Evolutionary conservation across 371 early-diverging fungal species (phyloP), one percentile per base, ranked within the genome.

Genomic region (Circinella umbellata): DNA sequence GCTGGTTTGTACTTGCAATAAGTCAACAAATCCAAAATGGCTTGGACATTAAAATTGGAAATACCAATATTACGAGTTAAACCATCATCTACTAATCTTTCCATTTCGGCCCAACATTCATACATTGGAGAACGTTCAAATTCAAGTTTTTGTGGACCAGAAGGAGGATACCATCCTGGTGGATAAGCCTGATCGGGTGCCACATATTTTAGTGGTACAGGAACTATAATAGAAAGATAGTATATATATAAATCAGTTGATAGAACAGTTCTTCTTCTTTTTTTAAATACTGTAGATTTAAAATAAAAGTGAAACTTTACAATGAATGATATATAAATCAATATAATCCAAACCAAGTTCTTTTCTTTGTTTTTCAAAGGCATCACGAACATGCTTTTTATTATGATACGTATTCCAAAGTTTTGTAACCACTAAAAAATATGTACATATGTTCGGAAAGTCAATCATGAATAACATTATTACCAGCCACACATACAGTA

Each of bases 261-360:
- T 15, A n/a, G n/a, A n/a, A 6, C 42, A 42, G 3, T 27, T 27
- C 27, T 27, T 27, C n/a, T n/a, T n/a, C n/a, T 27, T 27, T 27
- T 6, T 42, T 6, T 42, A 42, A 42, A 42, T 42, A n/a, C n/a
- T n/a, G n/a, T n/a, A n/a, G n/a, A n/a, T 42, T 11, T 9, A 42
- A 42, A 42, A 42, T 9, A 51, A 0, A 53, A 10, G 11, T 34
- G 34, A 18, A 42, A 42, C 42, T 42, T 72, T 72, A 76, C 79
- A 82, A 61, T 85, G 86, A 61, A 85, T 76, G 39, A 80, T 71
- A 68, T 91, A 93, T 48, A 94, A 80, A 78, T 95, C 94, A 59
- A 94, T 68, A 63, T 93, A 93, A 4, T 87, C 84, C 15, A 88
- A 74, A 46, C 82, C 81, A 71, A 90, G 80, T 53, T 90, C 83